phyloP scores from a whole-genome alignment of 2,329 filamentous ascomycete genomes.

The Ilyonectria robusta region DNA sequence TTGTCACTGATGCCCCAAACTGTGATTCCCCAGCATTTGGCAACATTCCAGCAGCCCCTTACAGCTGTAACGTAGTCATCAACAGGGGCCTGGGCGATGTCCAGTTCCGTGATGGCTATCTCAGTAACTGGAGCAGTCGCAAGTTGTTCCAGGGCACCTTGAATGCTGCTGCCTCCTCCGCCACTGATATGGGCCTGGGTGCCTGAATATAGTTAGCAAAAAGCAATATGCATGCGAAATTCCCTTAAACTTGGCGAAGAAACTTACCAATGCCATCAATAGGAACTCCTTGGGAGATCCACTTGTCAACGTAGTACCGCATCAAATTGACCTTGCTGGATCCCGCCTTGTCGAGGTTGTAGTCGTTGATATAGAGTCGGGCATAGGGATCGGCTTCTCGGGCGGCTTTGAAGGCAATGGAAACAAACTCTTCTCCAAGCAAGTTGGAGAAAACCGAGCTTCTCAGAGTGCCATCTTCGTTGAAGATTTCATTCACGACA shows the following conservation, averaged over 20 bases:
- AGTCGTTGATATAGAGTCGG: constrained; percentile 84
- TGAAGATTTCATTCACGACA: constrained; percentile 76
- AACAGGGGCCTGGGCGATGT: constrained; percentile 71
- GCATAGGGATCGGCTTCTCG: constrained; percentile 75
- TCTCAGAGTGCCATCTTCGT: constrained; percentile 72
- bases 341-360: constrained; percentile 73
- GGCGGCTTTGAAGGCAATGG: constrained; percentile 79
- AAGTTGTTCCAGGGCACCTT: constrained; percentile 5
- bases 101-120: constrained; percentile 77
- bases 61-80: constrained; percentile 72
- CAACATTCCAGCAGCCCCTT: constrained; percentile 69
- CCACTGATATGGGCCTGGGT: constrained; percentile 69
- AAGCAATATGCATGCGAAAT: no score
- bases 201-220: neutral
- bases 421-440: constrained; percentile 78
- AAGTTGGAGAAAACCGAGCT: constrained; percentile 75
- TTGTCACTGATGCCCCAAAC: constrained; percentile 69
- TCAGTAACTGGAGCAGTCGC: constrained; percentile 69
- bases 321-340: constrained; percentile 70
- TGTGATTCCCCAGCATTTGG: constrained; percentile 76
- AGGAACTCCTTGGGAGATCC: constrained; percentile 70
- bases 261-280: constrained; percentile 65
- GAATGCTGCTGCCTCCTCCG: constrained; percentile 54
- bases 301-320: constrained; percentile 74
- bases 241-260: no score